Evolutionary conservation across 345 rosid species (phyloP).

Genomic region (Sisymbrium altissimum): DNA sequence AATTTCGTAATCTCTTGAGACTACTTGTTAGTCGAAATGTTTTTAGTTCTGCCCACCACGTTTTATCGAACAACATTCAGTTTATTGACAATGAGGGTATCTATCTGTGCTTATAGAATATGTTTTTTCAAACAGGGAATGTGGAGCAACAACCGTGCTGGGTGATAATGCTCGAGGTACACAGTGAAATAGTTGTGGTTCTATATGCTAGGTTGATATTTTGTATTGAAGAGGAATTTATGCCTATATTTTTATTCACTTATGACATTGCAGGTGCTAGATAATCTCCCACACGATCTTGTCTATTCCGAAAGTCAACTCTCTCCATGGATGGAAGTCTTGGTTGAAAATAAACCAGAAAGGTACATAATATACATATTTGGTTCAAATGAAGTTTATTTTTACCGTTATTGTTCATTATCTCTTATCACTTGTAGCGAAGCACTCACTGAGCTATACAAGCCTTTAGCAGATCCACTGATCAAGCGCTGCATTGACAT

Average conservation of each 20-base stretch:
- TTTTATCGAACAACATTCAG: neutral
- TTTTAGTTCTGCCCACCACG: neutral
- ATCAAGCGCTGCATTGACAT: constrained; percentile 70
- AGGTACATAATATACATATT: constrained; percentile 39
- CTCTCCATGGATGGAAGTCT: constrained; percentile 93
- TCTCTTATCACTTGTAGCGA: constrained; percentile 41
- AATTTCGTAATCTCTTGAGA: no score
- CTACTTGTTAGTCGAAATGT: neutral
- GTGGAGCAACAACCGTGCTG: constrained; percentile 83
- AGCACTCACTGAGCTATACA: constrained; percentile 61
- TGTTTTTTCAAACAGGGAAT: constrained; percentile 44
- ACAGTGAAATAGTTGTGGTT: neutral
- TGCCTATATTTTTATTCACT: neutral
- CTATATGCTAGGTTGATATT: neutral
- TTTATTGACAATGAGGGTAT: neutral
- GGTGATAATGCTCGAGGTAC: constrained; percentile 96
- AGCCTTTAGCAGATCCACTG: constrained; percentile 70
- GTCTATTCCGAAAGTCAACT: constrained; percentile 74
- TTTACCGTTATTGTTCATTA: constrained; percentile 8
- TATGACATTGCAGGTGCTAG: constrained; percentile 69
- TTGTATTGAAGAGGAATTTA: neutral
- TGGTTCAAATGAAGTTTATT: constrained; percentile 1
- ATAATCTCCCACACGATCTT: constrained; percentile 97
- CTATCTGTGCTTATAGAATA: constrained; percentile 13
- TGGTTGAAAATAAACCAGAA: constrained; percentile 70